phyloP scores from a whole-genome alignment of 2,329 filamentous ascomycete species.

The Triangularia verruculosa region DNA sequence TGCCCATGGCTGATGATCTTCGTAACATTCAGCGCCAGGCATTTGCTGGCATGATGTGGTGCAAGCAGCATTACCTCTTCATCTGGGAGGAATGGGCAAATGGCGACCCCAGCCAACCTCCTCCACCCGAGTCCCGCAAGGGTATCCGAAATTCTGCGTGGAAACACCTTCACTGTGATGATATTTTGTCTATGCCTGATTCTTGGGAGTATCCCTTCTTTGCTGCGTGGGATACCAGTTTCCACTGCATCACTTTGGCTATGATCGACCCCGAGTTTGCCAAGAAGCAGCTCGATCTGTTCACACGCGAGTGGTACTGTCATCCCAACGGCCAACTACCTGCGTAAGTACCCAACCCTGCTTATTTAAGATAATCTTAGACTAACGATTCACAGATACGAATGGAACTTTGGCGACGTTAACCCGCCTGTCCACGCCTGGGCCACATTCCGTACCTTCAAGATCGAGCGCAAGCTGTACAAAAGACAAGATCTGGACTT shows the following conservation, averaged over 20 bases:
- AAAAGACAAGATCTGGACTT: conserved; percentile 93
- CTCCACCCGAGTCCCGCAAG: conserved; percentile 78
- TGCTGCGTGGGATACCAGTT: conserved; percentile 94
- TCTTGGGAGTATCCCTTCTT: conserved; percentile 99
- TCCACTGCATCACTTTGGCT: conserved; percentile 91
- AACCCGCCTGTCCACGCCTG: conserved; percentile 96
- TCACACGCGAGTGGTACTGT: conserved; percentile 98
- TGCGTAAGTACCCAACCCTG: conserved; percentile 51
- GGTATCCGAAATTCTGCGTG: conserved; percentile 81
- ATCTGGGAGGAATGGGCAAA: conserved; percentile 98
- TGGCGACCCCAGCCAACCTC: conserved; percentile 82
- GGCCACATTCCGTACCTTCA: conserved; percentile 94
- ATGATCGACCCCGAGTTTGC: conserved; percentile 98
- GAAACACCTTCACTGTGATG: conserved; percentile 93
- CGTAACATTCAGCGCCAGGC: conserved; percentile 94
- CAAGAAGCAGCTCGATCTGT: conserved; percentile 95
- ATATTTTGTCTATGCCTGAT: conserved; percentile 95
- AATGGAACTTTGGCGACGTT: conserved; percentile 98
- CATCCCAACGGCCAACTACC: conserved; percentile 94
- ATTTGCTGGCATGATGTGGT: conserved; percentile 97
- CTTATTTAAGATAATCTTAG: not conserved
- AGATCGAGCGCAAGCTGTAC: conserved; percentile 97
- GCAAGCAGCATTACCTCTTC: conserved; percentile 94
- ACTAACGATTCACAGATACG: conserved; percentile 45
- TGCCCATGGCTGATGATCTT: conserved; percentile 90